These are phyloP conservation scores for Kodamaea kaohsiungensis DNA, from an alignment of 805 yeast species.

Conservation along the genomic window DNA sequence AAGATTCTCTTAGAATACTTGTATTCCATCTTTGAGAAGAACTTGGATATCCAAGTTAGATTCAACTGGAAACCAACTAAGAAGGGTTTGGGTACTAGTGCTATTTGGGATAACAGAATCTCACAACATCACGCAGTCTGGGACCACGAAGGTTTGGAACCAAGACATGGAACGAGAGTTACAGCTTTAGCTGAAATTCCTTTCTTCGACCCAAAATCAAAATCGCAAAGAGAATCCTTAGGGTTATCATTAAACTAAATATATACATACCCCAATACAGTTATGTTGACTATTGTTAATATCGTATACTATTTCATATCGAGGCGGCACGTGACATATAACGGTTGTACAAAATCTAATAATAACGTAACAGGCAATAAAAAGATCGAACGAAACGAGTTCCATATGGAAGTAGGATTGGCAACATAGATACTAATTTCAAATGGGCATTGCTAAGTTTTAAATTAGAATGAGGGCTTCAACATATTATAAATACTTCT, in stretches of 20 bases:
- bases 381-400: too few relatives aligned
- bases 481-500: not conserved
- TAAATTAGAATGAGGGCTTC: not conserved
- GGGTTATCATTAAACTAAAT: constrained; percentile 32
- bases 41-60: constrained; percentile 20
- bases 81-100: constrained; percentile 31
- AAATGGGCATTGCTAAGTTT: not conserved
- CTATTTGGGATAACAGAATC: constrained; percentile 62
- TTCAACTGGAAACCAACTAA: constrained; percentile 20
- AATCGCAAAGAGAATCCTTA: constrained; percentile 54
- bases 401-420: not conserved
- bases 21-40: constrained; percentile 15
- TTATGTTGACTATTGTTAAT: not conserved
- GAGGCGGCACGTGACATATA: not conserved
- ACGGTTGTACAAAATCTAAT: not conserved
- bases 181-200: constrained; percentile 58
- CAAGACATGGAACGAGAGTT: constrained; percentile 52
- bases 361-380: too few relatives aligned
- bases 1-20: constrained; percentile 16
- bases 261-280: not conserved
- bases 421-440: not conserved
- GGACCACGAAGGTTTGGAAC: constrained; percentile 47
- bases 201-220: constrained; percentile 48
- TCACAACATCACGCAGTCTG: constrained; percentile 54
- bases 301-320: not conserved